phyloP scores from a whole-genome alignment of 1,284 basidiomycete species.

The Cystobasidium sp. region DNA sequence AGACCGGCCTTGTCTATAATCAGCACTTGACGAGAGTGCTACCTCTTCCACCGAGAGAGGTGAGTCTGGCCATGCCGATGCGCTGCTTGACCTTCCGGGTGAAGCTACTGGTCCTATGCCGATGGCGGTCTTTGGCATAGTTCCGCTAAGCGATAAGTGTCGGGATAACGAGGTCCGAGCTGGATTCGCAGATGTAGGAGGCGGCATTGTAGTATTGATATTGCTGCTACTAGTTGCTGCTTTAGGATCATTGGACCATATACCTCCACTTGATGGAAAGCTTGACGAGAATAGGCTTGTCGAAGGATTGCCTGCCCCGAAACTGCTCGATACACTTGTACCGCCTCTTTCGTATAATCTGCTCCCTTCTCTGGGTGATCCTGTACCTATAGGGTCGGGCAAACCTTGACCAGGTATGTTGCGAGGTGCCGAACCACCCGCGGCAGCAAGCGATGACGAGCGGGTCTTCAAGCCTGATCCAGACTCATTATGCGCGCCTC shows the following conservation, averaged over 20 bases:
- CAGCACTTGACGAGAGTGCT: background rate
- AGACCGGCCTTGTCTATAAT: slow-evolving; percentile 28
- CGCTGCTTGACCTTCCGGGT: background rate
- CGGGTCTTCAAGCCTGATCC: slow-evolving; percentile 3
- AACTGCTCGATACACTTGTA: slow-evolving; percentile 18
- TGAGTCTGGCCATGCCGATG: slow-evolving; percentile 35
- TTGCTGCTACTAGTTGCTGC: background rate
- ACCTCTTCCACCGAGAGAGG: slow-evolving; percentile 12
- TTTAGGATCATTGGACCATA: slow-evolving; percentile 30
- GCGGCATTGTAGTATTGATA: slow-evolving; percentile 20
- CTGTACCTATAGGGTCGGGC: slow-evolving; percentile 21
- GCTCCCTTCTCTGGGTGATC: slow-evolving; percentile 34
- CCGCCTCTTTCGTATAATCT: slow-evolving; percentile 36
- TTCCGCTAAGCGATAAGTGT: slow-evolving; percentile 32
- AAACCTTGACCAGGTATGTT: background rate
- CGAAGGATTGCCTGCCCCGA: slow-evolving; percentile 1
- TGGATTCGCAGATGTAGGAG: slow-evolving; percentile 24
- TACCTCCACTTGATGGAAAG: slow-evolving; percentile 33
- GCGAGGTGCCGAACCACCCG: slow-evolving; percentile 4
- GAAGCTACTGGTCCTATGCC: background rate
- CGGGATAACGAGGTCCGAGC: slow-evolving; percentile 17
- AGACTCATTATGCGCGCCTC: background rate
- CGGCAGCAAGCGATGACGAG: slow-evolving; percentile 14
- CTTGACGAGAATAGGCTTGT: slow-evolving; percentile 34
- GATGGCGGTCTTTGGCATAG: slow-evolving; percentile 17